A percentile compares a stretch with the other conserved stretches of the same genome.
Conservation (phyloP, 140 eudicot genomes). For the Senecio squalidus region DNA sequence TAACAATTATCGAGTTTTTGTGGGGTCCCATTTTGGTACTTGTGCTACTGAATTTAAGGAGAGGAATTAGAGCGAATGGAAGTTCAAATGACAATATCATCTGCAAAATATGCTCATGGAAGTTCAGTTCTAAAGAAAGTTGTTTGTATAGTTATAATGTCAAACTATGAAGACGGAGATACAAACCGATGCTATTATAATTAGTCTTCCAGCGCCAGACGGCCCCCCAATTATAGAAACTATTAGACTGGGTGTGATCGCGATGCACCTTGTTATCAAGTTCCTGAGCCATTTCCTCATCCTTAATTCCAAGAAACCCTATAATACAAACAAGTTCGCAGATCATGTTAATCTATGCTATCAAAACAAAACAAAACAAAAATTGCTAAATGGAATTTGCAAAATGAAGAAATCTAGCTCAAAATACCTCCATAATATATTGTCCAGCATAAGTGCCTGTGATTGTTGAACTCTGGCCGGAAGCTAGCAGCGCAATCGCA, state of each 20-base stretch:
- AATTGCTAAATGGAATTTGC: too few species aligned
- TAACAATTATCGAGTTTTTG: slow-evolving; percentile 59
- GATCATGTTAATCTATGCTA: not conserved
- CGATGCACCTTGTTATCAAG: slow-evolving; percentile 71
- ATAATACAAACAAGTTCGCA: not conserved
- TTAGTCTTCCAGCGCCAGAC: slow-evolving; percentile 71
- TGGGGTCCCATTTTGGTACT: slow-evolving; percentile 87
- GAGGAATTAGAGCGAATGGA: slow-evolving; percentile 92
- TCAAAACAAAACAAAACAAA: too few species aligned
- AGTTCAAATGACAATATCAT: slow-evolving; percentile 93
- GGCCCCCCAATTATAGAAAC: slow-evolving; percentile 80
- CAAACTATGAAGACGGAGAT: not conserved
- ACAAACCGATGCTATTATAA: slow-evolving; percentile 81
- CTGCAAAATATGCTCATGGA: slow-evolving; percentile 27
- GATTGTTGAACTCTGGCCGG: slow-evolving; percentile 90
- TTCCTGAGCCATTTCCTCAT: slow-evolving; percentile 85
- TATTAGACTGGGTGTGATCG: slow-evolving; percentile 77
- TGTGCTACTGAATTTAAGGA: slow-evolving; percentile 87
- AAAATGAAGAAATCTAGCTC: too few species aligned
- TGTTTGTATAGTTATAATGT: not conserved
- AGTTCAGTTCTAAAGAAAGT: not conserved
- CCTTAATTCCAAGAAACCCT: slow-evolving; percentile 93
- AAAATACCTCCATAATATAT: slow-evolving; percentile 89
- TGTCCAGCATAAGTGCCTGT: slow-evolving; percentile 98
- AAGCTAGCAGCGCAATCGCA: slow-evolving; percentile 73